phyloP scores from a whole-genome alignment of 2,329 filamentous ascomycete genomes.

The Furcasterigmium furcatum region DNA sequence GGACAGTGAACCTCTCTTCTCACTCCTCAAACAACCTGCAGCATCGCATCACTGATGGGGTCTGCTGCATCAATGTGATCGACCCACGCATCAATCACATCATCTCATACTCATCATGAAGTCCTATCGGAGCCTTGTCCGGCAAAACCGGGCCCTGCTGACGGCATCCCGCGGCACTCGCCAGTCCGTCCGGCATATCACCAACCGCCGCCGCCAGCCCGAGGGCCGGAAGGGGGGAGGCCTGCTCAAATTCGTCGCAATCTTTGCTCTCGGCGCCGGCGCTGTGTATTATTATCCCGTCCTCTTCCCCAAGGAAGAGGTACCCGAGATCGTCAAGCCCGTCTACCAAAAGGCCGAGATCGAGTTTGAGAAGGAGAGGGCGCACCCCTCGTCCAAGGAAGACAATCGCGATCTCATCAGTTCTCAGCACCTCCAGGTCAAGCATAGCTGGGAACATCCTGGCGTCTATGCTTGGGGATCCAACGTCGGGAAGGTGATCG shows the following conservation, averaged over 20 bases:
- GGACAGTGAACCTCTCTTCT: background rate
- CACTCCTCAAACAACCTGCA: background rate
- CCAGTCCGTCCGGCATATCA: slow-evolving; percentile 1
- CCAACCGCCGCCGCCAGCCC: slow-evolving; percentile 11
- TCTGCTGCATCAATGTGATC: background rate
- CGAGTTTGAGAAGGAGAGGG: slow-evolving; percentile 65
- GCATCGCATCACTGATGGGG: too few species aligned
- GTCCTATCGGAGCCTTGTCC: background rate
- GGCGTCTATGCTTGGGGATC: slow-evolving; percentile 94
- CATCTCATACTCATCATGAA: background rate
- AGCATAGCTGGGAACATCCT: slow-evolving; percentile 75
- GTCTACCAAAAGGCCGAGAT: slow-evolving; percentile 47
- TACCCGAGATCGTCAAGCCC: slow-evolving; percentile 6
- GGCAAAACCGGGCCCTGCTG: slow-evolving; percentile 10
- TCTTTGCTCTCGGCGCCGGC: slow-evolving; percentile 24
- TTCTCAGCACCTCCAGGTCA: slow-evolving; percentile 84
- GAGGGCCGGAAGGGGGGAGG: slow-evolving; percentile 18
- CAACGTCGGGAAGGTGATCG: slow-evolving; percentile 80
- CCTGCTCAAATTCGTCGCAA: slow-evolving; percentile 22
- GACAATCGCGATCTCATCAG: slow-evolving; percentile 74
- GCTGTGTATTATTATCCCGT: slow-evolving; percentile 32
- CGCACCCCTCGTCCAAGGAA: slow-evolving; percentile 58
- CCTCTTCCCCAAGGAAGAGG: slow-evolving; percentile 25
- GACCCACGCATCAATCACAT: background rate
- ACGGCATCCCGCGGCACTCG: slow-evolving; percentile 22